These are phyloP conservation scores for Xylaria sp. DNA, from an alignment of 2,329 filamentous ascomycete species.

Conservation along the genomic window DNA sequence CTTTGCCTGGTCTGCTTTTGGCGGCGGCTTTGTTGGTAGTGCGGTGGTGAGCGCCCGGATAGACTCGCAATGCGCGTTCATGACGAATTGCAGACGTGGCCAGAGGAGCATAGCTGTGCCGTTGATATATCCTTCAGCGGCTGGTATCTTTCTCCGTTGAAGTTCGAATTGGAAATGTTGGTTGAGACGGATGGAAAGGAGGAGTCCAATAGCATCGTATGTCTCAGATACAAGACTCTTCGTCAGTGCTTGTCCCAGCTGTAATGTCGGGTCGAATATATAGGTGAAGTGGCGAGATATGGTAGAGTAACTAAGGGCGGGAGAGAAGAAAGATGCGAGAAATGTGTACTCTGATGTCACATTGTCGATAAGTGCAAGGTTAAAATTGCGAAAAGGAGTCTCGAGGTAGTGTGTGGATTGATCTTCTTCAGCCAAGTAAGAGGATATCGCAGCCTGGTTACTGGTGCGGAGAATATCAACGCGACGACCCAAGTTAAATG, in stretches of 20 bases:
- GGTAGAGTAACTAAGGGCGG: constrained; percentile 77
- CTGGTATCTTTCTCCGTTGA: constrained; percentile 88
- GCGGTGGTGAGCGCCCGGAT: constrained; percentile 71
- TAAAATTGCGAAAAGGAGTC: constrained; percentile 92
- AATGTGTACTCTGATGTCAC: constrained; percentile 95
- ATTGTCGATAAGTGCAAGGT: constrained; percentile 92
- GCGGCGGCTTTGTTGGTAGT: constrained; percentile 59
- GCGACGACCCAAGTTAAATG: constrained; percentile 88
- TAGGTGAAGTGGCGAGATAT: constrained; percentile 86
- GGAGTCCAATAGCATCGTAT: constrained; percentile 84
- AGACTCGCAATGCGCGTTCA: constrained; percentile 92
- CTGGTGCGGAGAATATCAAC: constrained; percentile 82
- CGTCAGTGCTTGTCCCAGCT: constrained; percentile 81
- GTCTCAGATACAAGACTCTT: constrained; percentile 80
- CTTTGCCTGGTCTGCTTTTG: constrained; percentile 65
- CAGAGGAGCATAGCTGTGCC: constrained; percentile 95
- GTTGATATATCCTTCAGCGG: constrained; percentile 91
- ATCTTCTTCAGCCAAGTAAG: constrained; percentile 92
- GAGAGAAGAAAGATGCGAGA: constrained; percentile 87
- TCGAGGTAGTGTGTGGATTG: constrained; percentile 88
- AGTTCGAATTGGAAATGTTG: constrained; percentile 95
- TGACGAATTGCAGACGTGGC: constrained; percentile 93
- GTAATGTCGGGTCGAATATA: constrained; percentile 90
- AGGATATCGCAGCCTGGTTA: constrained; percentile 81
- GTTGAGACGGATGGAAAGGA: constrained; percentile 92